Evolutionary conservation across 2,329 filamentous ascomycete genomes (phyloP).

Genomic region (Penicillium sp.): DNA sequence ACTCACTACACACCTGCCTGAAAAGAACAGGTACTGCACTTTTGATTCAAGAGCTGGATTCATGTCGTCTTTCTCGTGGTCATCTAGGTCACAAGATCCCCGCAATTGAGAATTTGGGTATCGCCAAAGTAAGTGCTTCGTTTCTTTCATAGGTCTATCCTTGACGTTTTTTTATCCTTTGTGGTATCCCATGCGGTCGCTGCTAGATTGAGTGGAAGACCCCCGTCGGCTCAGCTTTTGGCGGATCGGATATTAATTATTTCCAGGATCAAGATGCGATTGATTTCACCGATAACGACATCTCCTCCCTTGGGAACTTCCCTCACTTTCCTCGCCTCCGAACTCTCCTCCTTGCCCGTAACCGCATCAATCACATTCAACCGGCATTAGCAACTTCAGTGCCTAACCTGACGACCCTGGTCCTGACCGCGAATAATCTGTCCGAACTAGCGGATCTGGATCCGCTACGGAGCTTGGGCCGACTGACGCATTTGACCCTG

Average conservation of each 20-base stretch:
- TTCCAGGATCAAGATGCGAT: conserved; percentile 89
- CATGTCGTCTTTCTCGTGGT: conserved; percentile 64
- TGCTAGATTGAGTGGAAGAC: not conserved
- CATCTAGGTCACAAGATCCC: conserved; percentile 94
- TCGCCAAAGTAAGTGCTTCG: conserved; percentile 70
- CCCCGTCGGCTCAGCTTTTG: not conserved
- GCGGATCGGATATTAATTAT: conserved; percentile 5
- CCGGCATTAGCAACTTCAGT: conserved; percentile 69
- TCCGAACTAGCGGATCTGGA: conserved; percentile 84
- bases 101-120: conserved; percentile 94
- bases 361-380: conserved; percentile 82
- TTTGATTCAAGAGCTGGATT: conserved; percentile 68
- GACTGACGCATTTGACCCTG: conserved; percentile 76
- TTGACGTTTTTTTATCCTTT: not conserved
- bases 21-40: conserved; percentile 87
- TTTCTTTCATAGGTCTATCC: not conserved
- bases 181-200: conserved; percentile 4
- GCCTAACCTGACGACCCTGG: conserved; percentile 77
- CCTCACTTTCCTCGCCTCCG: conserved; percentile 84
- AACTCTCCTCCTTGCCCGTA: conserved; percentile 84
- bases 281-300: conserved; percentile 98
- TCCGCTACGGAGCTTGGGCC: conserved; percentile 65
- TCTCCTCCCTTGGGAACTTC: conserved; percentile 85
- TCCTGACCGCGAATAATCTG: conserved; percentile 80
- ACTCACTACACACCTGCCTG: conserved; percentile 45